A percentile compares a stretch with the other conserved stretches of the same genome.
Conservation (phyloP, 129 eudicot genomes). For the Apium graveolens region DNA sequence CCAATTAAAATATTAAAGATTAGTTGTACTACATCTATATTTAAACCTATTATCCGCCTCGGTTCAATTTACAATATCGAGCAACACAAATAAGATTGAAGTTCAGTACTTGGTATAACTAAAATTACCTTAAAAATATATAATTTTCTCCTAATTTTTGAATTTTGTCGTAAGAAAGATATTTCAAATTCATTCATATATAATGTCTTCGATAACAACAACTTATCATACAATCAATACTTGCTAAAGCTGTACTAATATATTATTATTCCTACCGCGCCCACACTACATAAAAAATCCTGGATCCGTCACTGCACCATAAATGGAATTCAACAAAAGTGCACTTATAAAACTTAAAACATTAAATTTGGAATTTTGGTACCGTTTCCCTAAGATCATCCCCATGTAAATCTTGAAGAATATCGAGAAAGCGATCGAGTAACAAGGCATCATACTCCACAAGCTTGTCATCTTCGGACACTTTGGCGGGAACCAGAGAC, state of each 20-base stretch:
- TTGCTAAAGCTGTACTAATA: no score
- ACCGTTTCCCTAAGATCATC: slow-evolving; percentile 93
- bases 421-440: slow-evolving; percentile 85
- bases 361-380: not conserved
- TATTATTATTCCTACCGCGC: no score
- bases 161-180: not conserved
- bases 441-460: slow-evolving; percentile 91
- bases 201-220: not conserved
- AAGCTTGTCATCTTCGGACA: slow-evolving; percentile 94
- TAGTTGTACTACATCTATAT: not conserved
- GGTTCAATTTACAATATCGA: not conserved
- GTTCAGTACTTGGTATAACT: not conserved
- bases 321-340: not conserved
- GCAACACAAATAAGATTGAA: not conserved
- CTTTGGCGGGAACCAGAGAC: slow-evolving; percentile 80
- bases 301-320: not conserved
- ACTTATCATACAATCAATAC: no score
- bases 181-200: no score
- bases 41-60: no score
- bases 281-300: not conserved
- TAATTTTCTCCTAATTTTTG: not conserved
- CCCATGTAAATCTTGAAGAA: slow-evolving; percentile 93
- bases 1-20: no score
- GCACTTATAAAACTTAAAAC: not conserved
- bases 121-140: no score